phyloP scores from a whole-genome alignment of 345 rosid genomes.

The Camelina sativa region DNA sequence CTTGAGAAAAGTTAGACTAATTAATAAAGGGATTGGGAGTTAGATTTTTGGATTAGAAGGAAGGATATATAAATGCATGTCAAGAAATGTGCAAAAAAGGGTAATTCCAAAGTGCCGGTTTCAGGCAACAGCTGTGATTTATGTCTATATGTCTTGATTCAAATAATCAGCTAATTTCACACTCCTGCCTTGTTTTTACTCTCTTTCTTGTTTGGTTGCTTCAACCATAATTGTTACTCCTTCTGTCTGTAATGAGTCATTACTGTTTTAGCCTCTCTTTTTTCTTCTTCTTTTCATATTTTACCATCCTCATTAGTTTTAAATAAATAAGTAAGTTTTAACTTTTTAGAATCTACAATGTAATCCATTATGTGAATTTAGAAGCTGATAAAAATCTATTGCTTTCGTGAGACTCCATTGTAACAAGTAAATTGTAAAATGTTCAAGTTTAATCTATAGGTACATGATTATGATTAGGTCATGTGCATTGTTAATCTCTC shows the following conservation, averaged over 20 bases:
- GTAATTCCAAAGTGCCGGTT: constrained; percentile 33
- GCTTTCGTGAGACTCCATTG: neutral
- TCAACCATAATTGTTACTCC: constrained; percentile 29
- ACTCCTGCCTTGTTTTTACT: constrained; percentile 19
- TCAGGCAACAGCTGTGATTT: constrained; percentile 37
- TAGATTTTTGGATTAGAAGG: constrained; percentile 4
- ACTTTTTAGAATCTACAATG: neutral
- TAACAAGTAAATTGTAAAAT: neutral
- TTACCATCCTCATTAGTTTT: too few relatives aligned
- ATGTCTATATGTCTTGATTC: constrained; percentile 39
- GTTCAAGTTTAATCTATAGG: neutral
- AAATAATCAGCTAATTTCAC: constrained; percentile 36
- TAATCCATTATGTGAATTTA: neutral
- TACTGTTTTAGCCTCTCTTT: neutral
- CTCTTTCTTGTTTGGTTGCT: constrained; percentile 17
- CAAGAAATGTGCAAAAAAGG: constrained; percentile 27
- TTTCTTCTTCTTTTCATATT: too few relatives aligned
- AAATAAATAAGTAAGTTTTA: too few relatives aligned
- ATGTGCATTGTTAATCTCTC: too few relatives aligned
- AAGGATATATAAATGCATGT: constrained; percentile 9
- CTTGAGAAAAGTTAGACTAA: neutral
- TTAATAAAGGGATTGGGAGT: neutral
- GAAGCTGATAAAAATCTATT: neutral
- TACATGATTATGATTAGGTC: neutral
- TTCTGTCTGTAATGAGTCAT: neutral